These are phyloP conservation scores for Triangularia setosa DNA, from an alignment of 2,329 filamentous ascomycete species.

Conservation along the genomic window DNA sequence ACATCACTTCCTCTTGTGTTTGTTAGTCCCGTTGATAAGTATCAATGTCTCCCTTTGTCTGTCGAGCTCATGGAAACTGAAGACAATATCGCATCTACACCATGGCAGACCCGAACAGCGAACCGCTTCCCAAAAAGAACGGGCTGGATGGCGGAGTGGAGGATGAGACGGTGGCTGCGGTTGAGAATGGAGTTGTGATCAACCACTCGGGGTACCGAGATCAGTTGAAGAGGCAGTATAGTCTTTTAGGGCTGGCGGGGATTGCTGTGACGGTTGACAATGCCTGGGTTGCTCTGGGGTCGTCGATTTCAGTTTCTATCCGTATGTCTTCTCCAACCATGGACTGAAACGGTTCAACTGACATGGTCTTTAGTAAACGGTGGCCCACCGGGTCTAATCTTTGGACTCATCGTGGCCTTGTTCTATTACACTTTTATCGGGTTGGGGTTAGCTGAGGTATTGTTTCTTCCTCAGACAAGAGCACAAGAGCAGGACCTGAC, in stretches of 20 bases:
- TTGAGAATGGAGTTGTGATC: constrained; percentile 42
- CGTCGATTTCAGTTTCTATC: constrained; percentile 54
- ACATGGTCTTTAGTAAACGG: constrained; percentile 34
- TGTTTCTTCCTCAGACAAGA: background rate
- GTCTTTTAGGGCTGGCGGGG: constrained; percentile 55
- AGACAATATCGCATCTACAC: background rate
- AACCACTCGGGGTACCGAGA: constrained; percentile 63
- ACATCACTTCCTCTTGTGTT: background rate
- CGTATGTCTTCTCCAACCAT: constrained; percentile 30
- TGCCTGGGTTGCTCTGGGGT: constrained; percentile 61
- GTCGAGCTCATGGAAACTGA: background rate
- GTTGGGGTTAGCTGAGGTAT: constrained; percentile 39
- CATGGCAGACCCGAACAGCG: constrained; percentile 12
- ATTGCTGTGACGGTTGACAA: constrained; percentile 61
- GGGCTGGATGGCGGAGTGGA: constrained; percentile 19
- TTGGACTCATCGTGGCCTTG: constrained; percentile 39
- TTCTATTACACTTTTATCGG: constrained; percentile 44
- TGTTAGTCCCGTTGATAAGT: background rate
- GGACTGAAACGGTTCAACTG: background rate
- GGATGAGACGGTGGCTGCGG: constrained; percentile 33
- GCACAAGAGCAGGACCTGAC: background rate
- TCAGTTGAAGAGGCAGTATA: constrained; percentile 60
- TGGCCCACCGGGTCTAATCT: constrained; percentile 41
- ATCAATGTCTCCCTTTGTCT: background rate
- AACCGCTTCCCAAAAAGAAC: constrained; percentile 5